Evolutionary conservation across 306 rosid species (phyloP).

Genomic region (Acacia melanoxylon): DNA sequence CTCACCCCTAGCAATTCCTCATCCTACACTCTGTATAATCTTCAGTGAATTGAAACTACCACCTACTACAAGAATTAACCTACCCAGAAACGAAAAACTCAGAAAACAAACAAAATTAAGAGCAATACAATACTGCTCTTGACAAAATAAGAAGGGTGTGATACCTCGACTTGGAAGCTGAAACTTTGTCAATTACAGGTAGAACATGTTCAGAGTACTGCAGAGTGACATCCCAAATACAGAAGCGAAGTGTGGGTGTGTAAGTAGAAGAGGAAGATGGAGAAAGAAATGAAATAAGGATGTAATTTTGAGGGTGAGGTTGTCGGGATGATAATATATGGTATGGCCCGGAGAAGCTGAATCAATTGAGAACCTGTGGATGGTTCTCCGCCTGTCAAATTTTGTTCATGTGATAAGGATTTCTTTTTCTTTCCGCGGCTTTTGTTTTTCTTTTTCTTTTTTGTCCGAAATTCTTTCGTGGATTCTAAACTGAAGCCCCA

Average conservation of each 20-base stretch:
- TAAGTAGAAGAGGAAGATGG: conserved; percentile 8
- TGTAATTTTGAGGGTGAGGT: conserved; percentile 40
- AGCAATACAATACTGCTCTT: conserved; percentile 10
- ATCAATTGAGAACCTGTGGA: conserved; percentile 55
- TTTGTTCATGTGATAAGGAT: conserved; percentile 45
- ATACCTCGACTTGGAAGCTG: conserved; percentile 38
- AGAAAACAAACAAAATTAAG: conserved; percentile 18
- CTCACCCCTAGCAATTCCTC: conserved; percentile 30
- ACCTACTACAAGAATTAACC: conserved; percentile 17
- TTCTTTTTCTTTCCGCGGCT: neutral
- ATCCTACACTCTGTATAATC: conserved; percentile 5
- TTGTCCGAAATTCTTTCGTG: neutral
- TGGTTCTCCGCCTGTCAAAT: conserved; percentile 58
- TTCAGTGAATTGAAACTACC: neutral
- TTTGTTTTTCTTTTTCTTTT: neutral
- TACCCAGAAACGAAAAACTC: conserved; percentile 40
- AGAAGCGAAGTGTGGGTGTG: neutral
- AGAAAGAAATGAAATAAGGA: conserved; percentile 15
- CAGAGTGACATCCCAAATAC: conserved; percentile 8
- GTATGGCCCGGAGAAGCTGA: neutral
- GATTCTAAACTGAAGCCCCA: neutral
- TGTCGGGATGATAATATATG: conserved; percentile 52
- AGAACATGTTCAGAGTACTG: conserved; percentile 28
- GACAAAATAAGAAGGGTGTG: conserved; percentile 13
- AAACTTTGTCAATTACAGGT: conserved; percentile 27